Evolutionary conservation across 1,139 yeast genomes (phyloP), one percentile per base, ranked within the genome.

Genomic region (Diutina scorzettiae): DNA sequence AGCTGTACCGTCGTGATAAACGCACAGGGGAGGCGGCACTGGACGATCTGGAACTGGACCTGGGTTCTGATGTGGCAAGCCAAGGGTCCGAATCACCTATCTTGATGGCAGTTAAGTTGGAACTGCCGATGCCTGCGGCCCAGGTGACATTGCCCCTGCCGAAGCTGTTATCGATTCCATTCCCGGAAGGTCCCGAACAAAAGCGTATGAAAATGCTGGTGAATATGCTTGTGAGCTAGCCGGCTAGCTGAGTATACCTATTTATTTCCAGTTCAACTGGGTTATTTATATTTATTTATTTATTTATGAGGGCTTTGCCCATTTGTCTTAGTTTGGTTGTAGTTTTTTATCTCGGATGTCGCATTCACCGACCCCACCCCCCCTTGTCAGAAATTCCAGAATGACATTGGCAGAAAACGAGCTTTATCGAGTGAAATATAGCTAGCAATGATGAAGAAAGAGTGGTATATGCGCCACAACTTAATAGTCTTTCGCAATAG

Each of bases 181-280:
- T 34, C 17, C 39, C 39, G n/a, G 39, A 34, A 9, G 39, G 23
- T 16, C 59, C 61, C 2, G 64, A 60, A 42, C 55, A 57, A 48
- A 64, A 63, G 43, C 51, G 68, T 43, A 48, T 63, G 51, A 68
- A 68, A 50, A 66, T 69, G 65, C 59, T 68, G 11, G 73, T 69
- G n/a, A 62, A 66, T 46, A 68, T 66, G 71, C 51, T 69, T 44
- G 69, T 69, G 17, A 68, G 72, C 45, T 65, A 46, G 49, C 23
- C 24, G 18, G 34, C 33, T 28, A 34, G 39, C 19, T n/a, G 12
- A 12, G 11, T 17, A 8, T 6, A 17, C 17, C 16, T 19, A 18
- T 12, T n/a, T 12, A 20, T 20, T n/a, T n/a, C n/a, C n/a, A n/a
- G n/a, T n/a, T n/a, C n/a, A n/a, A n/a, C n/a, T n/a, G n/a, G n/a